phyloP scores from a whole-genome alignment of 371 early-diverging fungal genomes.

The Circinella umbellata region DNA sequence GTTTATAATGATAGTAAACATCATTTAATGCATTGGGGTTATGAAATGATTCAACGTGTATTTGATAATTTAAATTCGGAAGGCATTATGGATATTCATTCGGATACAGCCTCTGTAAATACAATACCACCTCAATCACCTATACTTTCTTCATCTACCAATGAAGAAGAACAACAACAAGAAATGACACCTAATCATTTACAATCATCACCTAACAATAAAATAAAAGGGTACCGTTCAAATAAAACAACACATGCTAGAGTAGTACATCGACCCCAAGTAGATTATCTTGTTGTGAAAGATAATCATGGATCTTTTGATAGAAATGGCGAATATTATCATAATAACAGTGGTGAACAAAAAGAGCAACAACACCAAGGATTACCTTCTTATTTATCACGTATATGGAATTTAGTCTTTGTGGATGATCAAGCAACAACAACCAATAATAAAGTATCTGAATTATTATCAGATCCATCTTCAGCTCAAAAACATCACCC shows the following conservation, averaged over 20 bases:
- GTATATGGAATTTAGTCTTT: slow-evolving; percentile 13
- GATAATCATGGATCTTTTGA: neutral
- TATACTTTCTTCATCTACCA: neutral
- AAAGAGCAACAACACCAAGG: neutral
- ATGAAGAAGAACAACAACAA: neutral
- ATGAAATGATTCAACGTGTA: slow-evolving; percentile 16
- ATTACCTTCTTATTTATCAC: slow-evolving; percentile 6
- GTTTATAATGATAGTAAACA: slow-evolving; percentile 4
- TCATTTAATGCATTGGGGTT: slow-evolving; percentile 9
- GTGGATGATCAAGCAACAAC: slow-evolving; percentile 4
- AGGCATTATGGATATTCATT: slow-evolving; percentile 12
- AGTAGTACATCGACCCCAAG: neutral
- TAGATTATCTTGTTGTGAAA: neutral
- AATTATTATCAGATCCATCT: neutral
- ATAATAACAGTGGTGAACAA: neutral
- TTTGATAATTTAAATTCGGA: slow-evolving; percentile 13
- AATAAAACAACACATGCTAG: slow-evolving; percentile 1
- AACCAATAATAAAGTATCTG: neutral
- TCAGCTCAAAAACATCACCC: neutral
- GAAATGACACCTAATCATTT: neutral
- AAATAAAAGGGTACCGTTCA: neutral
- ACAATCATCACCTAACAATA: no score
- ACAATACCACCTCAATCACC: slow-evolving; percentile 1
- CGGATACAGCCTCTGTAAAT: slow-evolving; percentile 10
- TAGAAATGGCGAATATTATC: neutral